Evolutionary conservation across 495 filamentous ascomycete genomes (phyloP), one percentile per base, ranked within the genome.

Genomic region (Xylaria curta): DNA sequence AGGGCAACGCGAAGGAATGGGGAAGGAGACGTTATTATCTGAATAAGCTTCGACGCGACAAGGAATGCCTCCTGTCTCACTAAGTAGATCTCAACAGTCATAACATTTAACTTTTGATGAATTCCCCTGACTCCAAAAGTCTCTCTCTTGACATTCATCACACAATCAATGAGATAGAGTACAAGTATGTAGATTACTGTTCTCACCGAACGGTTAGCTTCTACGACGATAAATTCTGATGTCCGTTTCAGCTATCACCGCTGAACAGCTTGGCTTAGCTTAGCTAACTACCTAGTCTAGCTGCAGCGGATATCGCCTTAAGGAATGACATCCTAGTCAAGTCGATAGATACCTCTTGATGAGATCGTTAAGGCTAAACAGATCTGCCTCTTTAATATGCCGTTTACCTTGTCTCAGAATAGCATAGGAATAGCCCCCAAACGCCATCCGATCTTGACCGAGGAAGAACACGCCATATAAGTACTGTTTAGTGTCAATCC

Each of bases 241-340:
- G 49, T 56, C n/a, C n/a, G 33, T 26, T 56, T 67, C 65, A 67
- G 65, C 49, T 67, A 56, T 67, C 31, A 56, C 49, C 49, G 26
- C 49, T 56, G 21, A n/a, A 54, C 42, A 31, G 10, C n/a, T 44
- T 44, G 19, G 60, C 21, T 46, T 46, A 17, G 21, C 28, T 31
- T 31, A 31, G n/a, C 17, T 44, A 63, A 4, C 13, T 67, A 56
- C 19, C 49, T n/a, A 19, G n/a, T 17, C 31, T 13, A 54, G 49
- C 8, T 19, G 33, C 33, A 13, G 5, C 33, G 49, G 46, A 31
- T n/a, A 67, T 44, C 49, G 65, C 33, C 46, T 26, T 51, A 67
- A 67, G 65, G 65, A 67, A 67, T 13, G 49, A 51, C 36, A 67
- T 56, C 65, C 65, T 56, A 44, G 65, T 67, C 36, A 19, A 51